Evolutionary conservation across 208 protist genomes (phyloP), one percentile per base, ranked within the genome.

Genomic region (Angomonas desouzai): DNA sequence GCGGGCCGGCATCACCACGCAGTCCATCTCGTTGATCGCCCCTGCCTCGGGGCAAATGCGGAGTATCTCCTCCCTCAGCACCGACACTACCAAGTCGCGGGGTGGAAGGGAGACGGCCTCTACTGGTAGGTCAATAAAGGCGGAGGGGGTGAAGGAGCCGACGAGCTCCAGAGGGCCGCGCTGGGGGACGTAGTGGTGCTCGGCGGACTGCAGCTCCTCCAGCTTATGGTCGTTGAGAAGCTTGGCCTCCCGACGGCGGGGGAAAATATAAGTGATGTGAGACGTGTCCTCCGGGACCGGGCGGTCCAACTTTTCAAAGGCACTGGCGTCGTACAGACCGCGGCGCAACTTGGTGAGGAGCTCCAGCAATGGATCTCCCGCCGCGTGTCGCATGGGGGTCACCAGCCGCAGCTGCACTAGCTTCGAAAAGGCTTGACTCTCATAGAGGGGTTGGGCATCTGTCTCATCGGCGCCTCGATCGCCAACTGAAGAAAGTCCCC

Each of bases 401-500:
- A 87, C 75, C 0, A 96, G 68, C 16, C 77, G 68, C 30, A 93
- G 56, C 38, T 72, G 36, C 23, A 93, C 55, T 27, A 96, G 63
- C 45, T 83, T 58, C 30, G 66, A 22, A 55, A 96, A 93, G 7
- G 74, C 74, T 0, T 45, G 66, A 47, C 76, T 85, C 62, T 76
- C 38, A 75, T 88, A 96, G 23, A 70, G 73, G 1, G 84, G 87
- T 27, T 77, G 66, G 10, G 69, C 49, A 2, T 77, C 63, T 16
- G 23, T 13, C 11, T 23, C 57, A 33, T 60, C 66, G 2, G 69
- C 59, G 27, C 55, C 29, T 25, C 55, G 22, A 62, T 81, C 2
- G 84, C 82, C 4, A 97, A 84, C 81, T 97, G 92, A 55, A 97
- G 49, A 70, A 98, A 97, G 68, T 98, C 94, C 1, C 94, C 94